These are phyloP conservation scores for Neophaeococcomyces mojaviensis DNA, from an alignment of 2,329 filamentous ascomycete genomes.

Conservation along the genomic window DNA sequence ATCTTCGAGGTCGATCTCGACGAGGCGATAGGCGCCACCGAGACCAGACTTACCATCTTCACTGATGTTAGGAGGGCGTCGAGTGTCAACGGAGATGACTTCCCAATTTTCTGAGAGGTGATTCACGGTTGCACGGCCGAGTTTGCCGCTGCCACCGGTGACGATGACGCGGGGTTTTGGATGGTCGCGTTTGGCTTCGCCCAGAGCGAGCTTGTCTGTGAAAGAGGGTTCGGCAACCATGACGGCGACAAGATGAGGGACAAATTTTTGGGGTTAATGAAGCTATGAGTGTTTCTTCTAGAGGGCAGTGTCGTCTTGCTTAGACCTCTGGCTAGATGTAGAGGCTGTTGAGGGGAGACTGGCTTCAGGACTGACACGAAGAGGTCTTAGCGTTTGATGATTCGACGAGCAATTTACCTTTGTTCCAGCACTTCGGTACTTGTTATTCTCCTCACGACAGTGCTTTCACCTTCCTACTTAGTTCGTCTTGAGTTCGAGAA, in stretches of 20 bases:
- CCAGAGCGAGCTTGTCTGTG: neutral
- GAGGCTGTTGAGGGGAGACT: too few relatives aligned
- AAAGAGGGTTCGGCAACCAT: constrained; percentile 5
- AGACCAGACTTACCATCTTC: constrained; percentile 12
- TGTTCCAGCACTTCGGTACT: too few relatives aligned
- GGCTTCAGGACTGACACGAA: neutral
- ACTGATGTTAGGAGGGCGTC: constrained; percentile 27
- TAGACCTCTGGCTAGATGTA: too few relatives aligned
- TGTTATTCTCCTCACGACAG: too few relatives aligned
- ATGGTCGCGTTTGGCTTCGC: constrained; percentile 2
- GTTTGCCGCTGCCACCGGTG: constrained; percentile 50
- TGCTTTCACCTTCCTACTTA: too few relatives aligned
- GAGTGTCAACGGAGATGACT: constrained; percentile 49
- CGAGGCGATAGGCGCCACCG: constrained; percentile 43
- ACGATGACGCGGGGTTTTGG: constrained; percentile 36
- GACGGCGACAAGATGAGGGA: too few relatives aligned
- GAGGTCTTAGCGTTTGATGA: neutral
- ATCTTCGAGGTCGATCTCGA: constrained; percentile 50
- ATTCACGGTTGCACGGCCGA: constrained; percentile 46
- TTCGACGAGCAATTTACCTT: too few relatives aligned
- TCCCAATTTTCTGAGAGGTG: constrained; percentile 45
- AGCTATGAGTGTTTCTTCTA: too few relatives aligned
- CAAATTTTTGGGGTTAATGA: too few relatives aligned
- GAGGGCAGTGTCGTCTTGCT: too few relatives aligned
- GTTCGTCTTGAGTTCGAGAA: too few relatives aligned